These are phyloP conservation scores for Pythium folliculosum DNA, from an alignment of 352 stramenopile genomes.

Conservation along the genomic window DNA sequence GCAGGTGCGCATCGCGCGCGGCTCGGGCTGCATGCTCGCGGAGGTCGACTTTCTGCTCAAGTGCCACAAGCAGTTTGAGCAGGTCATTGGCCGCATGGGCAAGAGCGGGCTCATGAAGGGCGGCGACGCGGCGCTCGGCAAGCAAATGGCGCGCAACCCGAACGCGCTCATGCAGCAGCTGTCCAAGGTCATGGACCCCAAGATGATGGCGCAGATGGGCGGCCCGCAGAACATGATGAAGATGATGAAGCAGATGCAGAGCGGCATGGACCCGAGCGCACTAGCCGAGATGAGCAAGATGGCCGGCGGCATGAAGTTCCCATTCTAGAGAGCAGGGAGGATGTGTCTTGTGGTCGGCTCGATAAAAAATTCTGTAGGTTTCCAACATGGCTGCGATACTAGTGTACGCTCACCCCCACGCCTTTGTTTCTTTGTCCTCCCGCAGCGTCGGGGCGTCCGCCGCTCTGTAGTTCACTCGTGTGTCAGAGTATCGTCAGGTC, in stretches of 20 bases:
- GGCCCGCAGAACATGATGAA: constrained; percentile 87
- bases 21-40: constrained; percentile 86
- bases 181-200: constrained; percentile 92
- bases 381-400: background rate
- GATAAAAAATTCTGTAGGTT: constrained; percentile 1
- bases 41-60: constrained; percentile 94
- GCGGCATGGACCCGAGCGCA: constrained; percentile 68
- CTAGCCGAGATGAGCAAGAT: constrained; percentile 84
- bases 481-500: background rate
- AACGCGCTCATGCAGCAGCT: constrained; percentile 96
- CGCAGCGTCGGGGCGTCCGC: no score
- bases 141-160: constrained; percentile 97
- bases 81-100: constrained; percentile 96
- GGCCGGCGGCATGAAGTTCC: constrained; percentile 82
- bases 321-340: constrained; percentile 46
- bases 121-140: constrained; percentile 83
- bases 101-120: constrained; percentile 95
- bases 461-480: background rate
- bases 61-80: constrained; percentile 95
- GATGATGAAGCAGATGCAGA: constrained; percentile 95
- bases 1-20: constrained; percentile 89
- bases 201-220: constrained; percentile 91
- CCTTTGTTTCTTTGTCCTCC: background rate
- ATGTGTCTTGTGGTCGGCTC: background rate
- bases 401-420: background rate